Percentiles rank a stretch among this genome's conserved stretches.
These are phyloP conservation scores for Fusarium austroafricanum DNA, from an alignment of 2,329 filamentous ascomycete genomes.

Conservation along the genomic window DNA sequence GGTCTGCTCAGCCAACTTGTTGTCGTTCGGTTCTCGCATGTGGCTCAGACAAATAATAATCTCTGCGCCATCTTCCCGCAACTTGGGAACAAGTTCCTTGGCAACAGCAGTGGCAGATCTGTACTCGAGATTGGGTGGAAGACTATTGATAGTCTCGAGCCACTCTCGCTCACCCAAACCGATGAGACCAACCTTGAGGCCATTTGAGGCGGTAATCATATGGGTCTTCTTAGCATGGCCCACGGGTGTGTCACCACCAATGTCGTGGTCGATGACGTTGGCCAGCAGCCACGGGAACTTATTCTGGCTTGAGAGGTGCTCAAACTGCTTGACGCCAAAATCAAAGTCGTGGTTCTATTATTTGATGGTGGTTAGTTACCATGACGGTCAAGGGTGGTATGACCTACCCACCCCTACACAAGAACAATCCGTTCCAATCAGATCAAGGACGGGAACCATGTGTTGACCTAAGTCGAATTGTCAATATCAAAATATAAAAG, in stretches of 20 bases:
- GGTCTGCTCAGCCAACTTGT: conserved; percentile 81
- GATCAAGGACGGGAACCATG: conserved; percentile 88
- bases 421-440: conserved; percentile 80
- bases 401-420: conserved; percentile 76
- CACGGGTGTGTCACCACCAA: conserved; percentile 79
- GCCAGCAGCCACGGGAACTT: conserved; percentile 90
- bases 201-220: conserved; percentile 83
- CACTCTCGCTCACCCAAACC: conserved; percentile 89
- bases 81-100: conserved; percentile 76
- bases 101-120: conserved; percentile 81
- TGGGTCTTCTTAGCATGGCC: conserved; percentile 80
- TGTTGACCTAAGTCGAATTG: conserved; percentile 67
- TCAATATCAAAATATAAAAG: conserved; percentile 3
- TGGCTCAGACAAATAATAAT: conserved; percentile 87
- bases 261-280: conserved; percentile 85
- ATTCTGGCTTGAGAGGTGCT: conserved; percentile 77
- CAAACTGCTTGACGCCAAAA: conserved; percentile 86
- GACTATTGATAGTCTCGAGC: conserved; percentile 87
- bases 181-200: conserved; percentile 86
- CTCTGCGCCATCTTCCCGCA: conserved; percentile 82
- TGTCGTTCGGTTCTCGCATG: conserved; percentile 88
- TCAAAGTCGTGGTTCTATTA: conserved; percentile 88
- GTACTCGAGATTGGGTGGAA: conserved; percentile 86
- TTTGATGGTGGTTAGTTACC: conserved; percentile 13
- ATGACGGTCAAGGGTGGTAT: conserved; percentile 27